A percentile compares a stretch with the other conserved stretches of the same genome.
Evolutionary conservation across 83 land plant species (phyloP).

Genomic region (Thuja plicata): DNA sequence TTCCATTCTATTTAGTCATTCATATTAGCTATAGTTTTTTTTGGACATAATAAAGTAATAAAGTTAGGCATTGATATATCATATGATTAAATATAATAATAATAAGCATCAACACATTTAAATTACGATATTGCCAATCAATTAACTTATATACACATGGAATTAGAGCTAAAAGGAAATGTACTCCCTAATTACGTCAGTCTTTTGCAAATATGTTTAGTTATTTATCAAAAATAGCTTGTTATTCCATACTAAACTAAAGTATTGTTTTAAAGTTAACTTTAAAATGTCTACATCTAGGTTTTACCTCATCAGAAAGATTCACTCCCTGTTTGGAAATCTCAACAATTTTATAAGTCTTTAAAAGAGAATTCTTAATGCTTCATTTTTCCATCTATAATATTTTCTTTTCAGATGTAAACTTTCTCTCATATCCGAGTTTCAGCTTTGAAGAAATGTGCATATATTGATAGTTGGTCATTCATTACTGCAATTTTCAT

Average conservation of each 20-base stretch:
- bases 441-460: background rate
- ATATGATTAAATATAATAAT: background rate
- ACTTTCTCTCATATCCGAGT: background rate
- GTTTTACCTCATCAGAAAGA: background rate
- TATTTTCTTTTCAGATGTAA: background rate
- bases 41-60: background rate
- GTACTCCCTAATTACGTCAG: background rate
- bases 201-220: too few species aligned
- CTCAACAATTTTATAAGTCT: background rate
- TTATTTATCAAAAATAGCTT: background rate
- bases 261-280: background rate
- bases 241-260: background rate
- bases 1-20: background rate
- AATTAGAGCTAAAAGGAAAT: background rate
- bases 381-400: background rate
- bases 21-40: background rate
- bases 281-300: background rate
- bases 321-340: background rate
- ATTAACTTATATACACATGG: background rate
- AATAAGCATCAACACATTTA: background rate
- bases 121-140: background rate
- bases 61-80: background rate
- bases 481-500: background rate
- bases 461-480: background rate
- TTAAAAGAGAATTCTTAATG: background rate